These are phyloP conservation scores for Exidia glandulosa DNA, from an alignment of 768 basidiomycete genomes.

Conservation along the genomic window DNA sequence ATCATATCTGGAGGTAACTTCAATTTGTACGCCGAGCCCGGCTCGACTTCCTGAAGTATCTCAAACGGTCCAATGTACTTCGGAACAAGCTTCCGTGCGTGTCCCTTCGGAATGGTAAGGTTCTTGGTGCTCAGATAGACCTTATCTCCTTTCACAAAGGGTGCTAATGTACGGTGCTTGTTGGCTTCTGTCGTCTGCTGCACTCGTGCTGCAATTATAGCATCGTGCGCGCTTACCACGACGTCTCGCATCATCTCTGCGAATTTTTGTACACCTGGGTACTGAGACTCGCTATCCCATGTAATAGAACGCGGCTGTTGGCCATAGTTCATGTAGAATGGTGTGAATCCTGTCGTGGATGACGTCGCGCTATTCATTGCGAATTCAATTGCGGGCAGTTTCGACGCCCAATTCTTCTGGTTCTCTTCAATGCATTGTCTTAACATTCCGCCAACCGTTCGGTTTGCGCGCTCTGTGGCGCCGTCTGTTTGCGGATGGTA, in stretches of 20 bases:
- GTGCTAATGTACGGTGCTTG: constrained; percentile 1
- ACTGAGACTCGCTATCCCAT: constrained; percentile 10
- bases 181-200: constrained; percentile 1
- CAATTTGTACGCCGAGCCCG: constrained; percentile 14
- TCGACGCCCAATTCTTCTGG: constrained; percentile 20
- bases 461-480: constrained; percentile 13
- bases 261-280: constrained; percentile 2
- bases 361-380: constrained; percentile 26
- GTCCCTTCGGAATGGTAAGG: constrained; percentile 21
- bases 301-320: constrained; percentile 20
- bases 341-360: constrained; percentile 23
- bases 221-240: constrained; percentile 5
- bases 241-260: constrained; percentile 3
- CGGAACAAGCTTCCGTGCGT: constrained; percentile 24
- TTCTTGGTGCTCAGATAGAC: constrained; percentile 29
- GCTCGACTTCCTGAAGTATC: constrained; percentile 10
- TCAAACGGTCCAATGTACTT: constrained; percentile 30
- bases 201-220: not conserved
- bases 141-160: constrained; percentile 16
- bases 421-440: constrained; percentile 1
- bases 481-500: constrained; percentile 31
- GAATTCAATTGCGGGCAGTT: constrained; percentile 25
- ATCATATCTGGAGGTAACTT: constrained; percentile 15
- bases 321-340: constrained; percentile 26
- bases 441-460: not conserved